phyloP scores from a whole-genome alignment of 2,329 filamentous ascomycete species.

The Aureobasidium melanogenum region DNA sequence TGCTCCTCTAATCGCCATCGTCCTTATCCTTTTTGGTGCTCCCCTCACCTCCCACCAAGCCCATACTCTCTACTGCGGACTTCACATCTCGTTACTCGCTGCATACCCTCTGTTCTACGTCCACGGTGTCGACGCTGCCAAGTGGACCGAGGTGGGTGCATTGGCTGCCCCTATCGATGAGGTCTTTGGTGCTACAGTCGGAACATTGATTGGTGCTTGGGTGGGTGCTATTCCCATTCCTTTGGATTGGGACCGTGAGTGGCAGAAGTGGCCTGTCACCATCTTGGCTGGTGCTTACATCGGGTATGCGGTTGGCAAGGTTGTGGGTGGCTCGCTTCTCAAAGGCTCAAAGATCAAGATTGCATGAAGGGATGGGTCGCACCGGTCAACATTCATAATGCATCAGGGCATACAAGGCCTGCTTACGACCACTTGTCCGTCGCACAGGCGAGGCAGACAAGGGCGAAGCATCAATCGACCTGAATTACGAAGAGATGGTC shows the following conservation, averaged over 20 bases:
- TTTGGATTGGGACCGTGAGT: slow-evolving; percentile 94
- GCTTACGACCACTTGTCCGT: not conserved
- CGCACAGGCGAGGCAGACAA: not conserved
- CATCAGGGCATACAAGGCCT: not conserved
- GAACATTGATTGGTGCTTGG: slow-evolving; percentile 76
- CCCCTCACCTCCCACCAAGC: slow-evolving; percentile 72
- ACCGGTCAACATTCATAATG: not conserved
- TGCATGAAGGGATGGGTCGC: slow-evolving; percentile 19
- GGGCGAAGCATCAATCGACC: not conserved
- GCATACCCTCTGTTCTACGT: slow-evolving; percentile 77
- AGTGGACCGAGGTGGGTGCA: slow-evolving; percentile 63
- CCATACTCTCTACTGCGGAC: slow-evolving; percentile 71
- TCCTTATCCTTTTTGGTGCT: slow-evolving; percentile 82
- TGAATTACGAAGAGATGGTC: not conserved
- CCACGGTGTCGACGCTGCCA: slow-evolving; percentile 63
- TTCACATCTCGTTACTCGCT: slow-evolving; percentile 71
- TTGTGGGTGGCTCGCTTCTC: slow-evolving; percentile 44
- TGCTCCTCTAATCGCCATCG: slow-evolving; percentile 48
- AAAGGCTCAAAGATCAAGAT: slow-evolving; percentile 39
- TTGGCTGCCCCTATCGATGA: slow-evolving; percentile 70
- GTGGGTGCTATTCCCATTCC: slow-evolving; percentile 91
- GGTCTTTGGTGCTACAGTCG: slow-evolving; percentile 72
- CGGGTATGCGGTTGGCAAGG: slow-evolving; percentile 65
- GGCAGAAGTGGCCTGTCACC: slow-evolving; percentile 96
- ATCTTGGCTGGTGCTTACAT: slow-evolving; percentile 74